Base-by-base conservation (phyloP, 768 basidiomycete species). In the Pulveroboletus sp. region DNA sequence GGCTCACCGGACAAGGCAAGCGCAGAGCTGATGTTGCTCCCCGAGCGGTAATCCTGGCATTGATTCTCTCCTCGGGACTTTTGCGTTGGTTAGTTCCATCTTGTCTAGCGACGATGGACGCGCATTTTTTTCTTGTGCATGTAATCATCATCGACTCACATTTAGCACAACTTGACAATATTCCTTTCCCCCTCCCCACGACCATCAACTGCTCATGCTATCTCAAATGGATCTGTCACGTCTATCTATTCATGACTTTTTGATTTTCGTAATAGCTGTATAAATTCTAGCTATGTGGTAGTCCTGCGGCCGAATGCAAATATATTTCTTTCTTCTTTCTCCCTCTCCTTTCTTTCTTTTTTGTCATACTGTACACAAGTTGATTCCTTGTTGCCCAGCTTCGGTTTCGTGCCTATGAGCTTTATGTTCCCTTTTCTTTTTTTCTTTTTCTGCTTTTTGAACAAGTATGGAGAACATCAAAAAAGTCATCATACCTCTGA, bases 1-100 rank as follows among this genome's bases (percentile, higher is more conserved):
- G 72, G 69, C 8, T 74, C 75, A 7, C 73, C 73, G 1, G 72
- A 73, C 55, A 80, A 79, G 60, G 63, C 59, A 24, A 64, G 58
- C 15, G 46, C 47, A 30, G 77, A 77, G 50, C 46, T 66, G 27
- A 68, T 73, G 61, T 53, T 77, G 11, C 69, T 76, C 28, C 72
- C 75, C 9, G 78, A 75, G 53, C 76, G 78, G 62, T 79, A 66
- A 47, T 26, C 13, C 18, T 36, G 18, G 8, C 28, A 38, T 49
- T 10, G 4, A 32, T 31, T 44, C 21, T 21, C 21, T 48, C 41
- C 14, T 51, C 48, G 33, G 17, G 41, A 41, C 11, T 15, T 32
- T 47, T 46, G 40, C 24, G 39, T 49, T 50, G 26, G 48, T 46
- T 51, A 4, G 21, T 21, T 21, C 21, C 28, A 43, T 47, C 50